Conservation (phyloP, 179 eudicot genomes). For the Carnegiea gigantea region DNA sequence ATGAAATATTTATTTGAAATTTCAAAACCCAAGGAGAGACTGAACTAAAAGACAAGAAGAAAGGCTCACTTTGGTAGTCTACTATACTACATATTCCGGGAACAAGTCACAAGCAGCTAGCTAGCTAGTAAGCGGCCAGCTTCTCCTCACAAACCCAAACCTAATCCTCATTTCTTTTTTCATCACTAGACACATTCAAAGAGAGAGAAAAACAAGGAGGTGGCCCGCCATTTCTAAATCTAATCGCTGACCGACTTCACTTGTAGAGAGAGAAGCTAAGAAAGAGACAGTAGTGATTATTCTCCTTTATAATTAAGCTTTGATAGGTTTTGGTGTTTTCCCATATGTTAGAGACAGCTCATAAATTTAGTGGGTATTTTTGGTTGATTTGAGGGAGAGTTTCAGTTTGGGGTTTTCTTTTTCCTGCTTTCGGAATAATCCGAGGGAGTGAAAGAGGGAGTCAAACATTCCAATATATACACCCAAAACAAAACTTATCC, state of each 20-base stretch:
- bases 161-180: slow-evolving; percentile 35
- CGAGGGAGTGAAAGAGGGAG: slow-evolving; percentile 16
- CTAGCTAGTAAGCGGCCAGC: slow-evolving; percentile 45
- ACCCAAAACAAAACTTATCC: slow-evolving; percentile 22
- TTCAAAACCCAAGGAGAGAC: slow-evolving; percentile 5
- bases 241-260: slow-evolving; percentile 46
- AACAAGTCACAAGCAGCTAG: slow-evolving; percentile 41
- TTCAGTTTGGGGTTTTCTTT: slow-evolving; percentile 28
- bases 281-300: slow-evolving; percentile 16
- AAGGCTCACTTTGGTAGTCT: slow-evolving; percentile 32
- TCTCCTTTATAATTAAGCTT: slow-evolving; percentile 8
- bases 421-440: slow-evolving; percentile 56
- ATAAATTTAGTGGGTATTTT: slow-evolving; percentile 11
- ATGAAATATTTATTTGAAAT: slow-evolving; percentile 13
- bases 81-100: slow-evolving; percentile 44
- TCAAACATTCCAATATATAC: slow-evolving; percentile 44
- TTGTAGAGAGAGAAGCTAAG: slow-evolving; percentile 20
- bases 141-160: slow-evolving; percentile 30
- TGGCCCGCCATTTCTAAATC: slow-evolving; percentile 39
- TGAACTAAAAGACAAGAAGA: slow-evolving; percentile 34
- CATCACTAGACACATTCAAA: slow-evolving; percentile 24
- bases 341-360: not conserved
- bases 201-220: slow-evolving; percentile 23
- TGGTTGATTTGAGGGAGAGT: slow-evolving; percentile 23
- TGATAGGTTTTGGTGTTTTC: slow-evolving; percentile 11